A percentile compares a stretch with the other conserved stretches of the same genome.
These are phyloP conservation scores for Russula foetens DNA, from an alignment of 768 basidiomycete species.

Conservation along the genomic window DNA sequence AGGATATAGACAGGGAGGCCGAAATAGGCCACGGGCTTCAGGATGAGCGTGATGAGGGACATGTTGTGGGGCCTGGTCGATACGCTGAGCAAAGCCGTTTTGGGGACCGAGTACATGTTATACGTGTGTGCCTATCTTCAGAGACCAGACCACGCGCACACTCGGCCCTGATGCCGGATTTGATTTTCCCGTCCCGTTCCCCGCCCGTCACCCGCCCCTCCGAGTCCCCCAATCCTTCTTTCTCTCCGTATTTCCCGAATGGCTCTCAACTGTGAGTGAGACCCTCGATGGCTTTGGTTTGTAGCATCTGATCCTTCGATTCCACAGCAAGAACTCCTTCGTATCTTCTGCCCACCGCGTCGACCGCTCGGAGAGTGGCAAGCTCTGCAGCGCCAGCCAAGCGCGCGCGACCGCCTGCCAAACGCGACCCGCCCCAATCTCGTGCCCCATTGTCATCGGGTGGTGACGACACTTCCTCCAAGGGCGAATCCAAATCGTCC, in stretches of 20 bases:
- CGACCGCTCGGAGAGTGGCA: conserved; percentile 14
- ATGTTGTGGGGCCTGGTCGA: conserved; percentile 31
- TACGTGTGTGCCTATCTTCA: too few species aligned
- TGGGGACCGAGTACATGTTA: conserved; percentile 17
- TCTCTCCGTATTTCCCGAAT: not conserved
- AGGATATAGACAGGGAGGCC: conserved; percentile 65
- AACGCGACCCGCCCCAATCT: not conserved
- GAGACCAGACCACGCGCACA: too few species aligned
- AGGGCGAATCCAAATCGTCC: not conserved
- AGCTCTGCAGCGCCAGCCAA: conserved; percentile 4
- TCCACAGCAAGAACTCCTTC: conserved; percentile 21
- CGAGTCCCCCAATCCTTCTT: too few species aligned
- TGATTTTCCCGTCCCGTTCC: too few species aligned
- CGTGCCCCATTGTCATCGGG: not conserved
- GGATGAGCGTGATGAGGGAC: conserved; percentile 51
- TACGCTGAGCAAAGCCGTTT: conserved; percentile 1
- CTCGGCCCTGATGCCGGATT: too few species aligned
- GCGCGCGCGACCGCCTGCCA: not conserved
- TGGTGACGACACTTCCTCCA: not conserved
- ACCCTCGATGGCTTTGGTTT: not conserved
- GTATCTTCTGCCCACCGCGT: conserved; percentile 21
- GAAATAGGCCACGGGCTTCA: conserved; percentile 69
- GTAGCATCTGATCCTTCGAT: not conserved
- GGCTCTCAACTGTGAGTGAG: conserved; percentile 2
- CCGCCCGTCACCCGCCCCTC: too few species aligned